Base-by-base conservation (phyloP, 345 rosid genomes). In the Eucalyptus brandiana region DNA sequence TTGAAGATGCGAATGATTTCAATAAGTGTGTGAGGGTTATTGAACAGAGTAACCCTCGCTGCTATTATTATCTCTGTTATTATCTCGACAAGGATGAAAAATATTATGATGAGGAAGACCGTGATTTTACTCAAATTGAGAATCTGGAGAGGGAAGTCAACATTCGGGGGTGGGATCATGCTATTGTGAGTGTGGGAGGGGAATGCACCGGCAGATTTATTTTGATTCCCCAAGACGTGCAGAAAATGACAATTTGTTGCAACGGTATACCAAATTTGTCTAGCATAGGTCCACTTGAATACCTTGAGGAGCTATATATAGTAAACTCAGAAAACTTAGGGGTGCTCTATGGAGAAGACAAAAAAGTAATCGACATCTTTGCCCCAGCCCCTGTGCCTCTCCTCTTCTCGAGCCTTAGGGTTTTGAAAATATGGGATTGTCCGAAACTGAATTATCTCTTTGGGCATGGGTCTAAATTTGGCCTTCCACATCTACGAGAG, bases 51-150 rank as follows among this genome's bases (percentile, higher is more conserved):
- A 51, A 51, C 4, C 1, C 3, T 26, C 15, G 6, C 7, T 2
- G 15, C 14, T 5, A 11, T 58, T 58, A 58, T 11, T 1, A 12
- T 5, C 16, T 58, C 14, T 5, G 5, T 58, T 58, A 58, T 11
- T 1, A 12, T 5, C 16, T 58, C n/a, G 0, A 0, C 4, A 2
- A 1, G n/a, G 5, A 0, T 12, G 5, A 4, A 48, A 8, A 1
- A 0, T 1, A 8, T 51, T 1, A 1, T 44, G 10, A 9, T 7
- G 45, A 7, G 45, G 45, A 37, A 37, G 3, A 37, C 37, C 3
- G 42, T 40, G 5, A 40, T 40, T 1, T 40, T 40, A 40, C 42
- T 40, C 42, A 40, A 40, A 5, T 44, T 44, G 45, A 7, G 44
- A 45, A 45, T 45, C 1, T 45, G 47, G 47, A 9, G 60, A 56